Percentiles rank a stretch among this genome's conserved stretches.
Evolutionary conservation across 176 grass and related monocot species (phyloP).

Genomic region (Cymbopogon citratus): DNA sequence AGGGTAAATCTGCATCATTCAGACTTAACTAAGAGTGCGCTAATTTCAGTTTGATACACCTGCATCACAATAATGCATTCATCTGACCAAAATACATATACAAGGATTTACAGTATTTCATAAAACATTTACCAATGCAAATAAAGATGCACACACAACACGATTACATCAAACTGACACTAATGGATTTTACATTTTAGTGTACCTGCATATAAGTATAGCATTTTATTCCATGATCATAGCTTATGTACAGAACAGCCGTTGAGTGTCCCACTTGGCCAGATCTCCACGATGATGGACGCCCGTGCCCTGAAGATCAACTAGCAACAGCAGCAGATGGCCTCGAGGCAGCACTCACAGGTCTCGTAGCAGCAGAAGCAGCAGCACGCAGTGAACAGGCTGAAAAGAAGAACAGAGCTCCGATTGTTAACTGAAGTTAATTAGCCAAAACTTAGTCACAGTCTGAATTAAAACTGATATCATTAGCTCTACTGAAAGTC

Average conservation of each 20-base stretch:
- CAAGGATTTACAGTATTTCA: slow-evolving; percentile 3
- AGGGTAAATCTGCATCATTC: not conserved
- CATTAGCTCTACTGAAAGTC: not conserved
- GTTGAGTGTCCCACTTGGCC: slow-evolving; percentile 3
- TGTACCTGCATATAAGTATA: no score
- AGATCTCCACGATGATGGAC: not conserved
- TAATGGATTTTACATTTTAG: no score
- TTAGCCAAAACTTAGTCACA: not conserved
- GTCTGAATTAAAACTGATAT: not conserved
- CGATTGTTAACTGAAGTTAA: not conserved
- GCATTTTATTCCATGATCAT: not conserved
- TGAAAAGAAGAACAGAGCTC: slow-evolving; percentile 7
- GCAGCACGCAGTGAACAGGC: slow-evolving; percentile 47
- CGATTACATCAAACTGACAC: not conserved
- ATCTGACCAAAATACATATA: not conserved
- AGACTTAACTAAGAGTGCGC: no score
- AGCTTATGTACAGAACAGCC: not conserved
- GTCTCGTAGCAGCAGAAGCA: slow-evolving; percentile 61
- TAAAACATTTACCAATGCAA: not conserved
- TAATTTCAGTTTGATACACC: not conserved
- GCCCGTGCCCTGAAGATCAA: not conserved
- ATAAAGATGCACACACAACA: not conserved
- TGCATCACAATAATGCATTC: not conserved
- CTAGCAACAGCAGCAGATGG: slow-evolving; percentile 48
- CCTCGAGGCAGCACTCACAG: slow-evolving; percentile 50